Base-by-base conservation (phyloP, 768 basidiomycete genomes). In the Chalciporus piperatus region DNA sequence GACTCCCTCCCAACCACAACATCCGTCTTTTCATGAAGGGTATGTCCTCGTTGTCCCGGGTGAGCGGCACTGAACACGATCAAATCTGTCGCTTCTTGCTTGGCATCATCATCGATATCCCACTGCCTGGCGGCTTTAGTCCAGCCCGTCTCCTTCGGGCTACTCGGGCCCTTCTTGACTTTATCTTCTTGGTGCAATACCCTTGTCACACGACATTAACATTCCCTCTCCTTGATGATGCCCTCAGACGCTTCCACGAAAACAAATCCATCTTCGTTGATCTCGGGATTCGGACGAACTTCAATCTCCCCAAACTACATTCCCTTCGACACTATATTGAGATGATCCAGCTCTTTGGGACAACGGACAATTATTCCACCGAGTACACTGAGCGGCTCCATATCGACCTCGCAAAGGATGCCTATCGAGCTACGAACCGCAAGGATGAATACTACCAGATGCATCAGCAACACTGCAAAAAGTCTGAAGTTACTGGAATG, bases 181-280 rank as follows among this genome's bases (percentile, higher is more conserved):
- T 76, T 53, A 50, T 75, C 9, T 74, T 68, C 51, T 48, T 70
- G 14, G 67, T 72, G 0, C 71, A 71, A 41, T 72, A 70, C 51
- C 61, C 63, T 2, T 13, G 59, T 7, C 76, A 77, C 44, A 61
- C 64, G 1, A 48, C 51, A 1, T 33, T 52, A 30, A 71, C 70
- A 2, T 65, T 76, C 0, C 22, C 23, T 1, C 32, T 48, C 5
- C 48, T 78, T 0, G 45, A 66, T 2, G 37, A 56, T 0, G 64
- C 70, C 0, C 61, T 74, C 1, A 22, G 51, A 3, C 10, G 19
- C 2, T 78, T 76, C 51, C 74, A 77, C 51, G 33, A 33, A 1
- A 58, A 73, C 57, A 74, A 74, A 41, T 22, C 52, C 13, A 59
- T 70, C 13, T 74, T 76, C 45, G 45, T 74, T 22, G 56, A 63